These are phyloP conservation scores for Stachybotrys chartarum DNA, from an alignment of 2,329 filamentous ascomycete genomes.

Conservation along the genomic window DNA sequence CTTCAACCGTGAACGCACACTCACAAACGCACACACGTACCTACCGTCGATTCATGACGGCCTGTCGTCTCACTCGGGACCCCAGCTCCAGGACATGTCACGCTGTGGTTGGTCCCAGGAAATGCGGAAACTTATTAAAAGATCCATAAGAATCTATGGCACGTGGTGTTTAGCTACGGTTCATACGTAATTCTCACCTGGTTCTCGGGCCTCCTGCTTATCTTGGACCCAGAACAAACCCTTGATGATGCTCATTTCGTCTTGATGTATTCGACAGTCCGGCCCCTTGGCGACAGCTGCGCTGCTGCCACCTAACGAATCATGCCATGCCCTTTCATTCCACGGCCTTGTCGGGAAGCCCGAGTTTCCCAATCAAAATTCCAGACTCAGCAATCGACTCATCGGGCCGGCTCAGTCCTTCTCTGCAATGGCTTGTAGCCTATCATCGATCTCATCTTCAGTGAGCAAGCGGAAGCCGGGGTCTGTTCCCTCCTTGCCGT, in stretches of 20 bases:
- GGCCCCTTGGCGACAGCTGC: neutral
- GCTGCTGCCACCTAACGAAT: neutral
- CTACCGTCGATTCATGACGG: too few relatives aligned
- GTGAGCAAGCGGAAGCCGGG: conserved; percentile 79
- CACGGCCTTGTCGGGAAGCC: neutral
- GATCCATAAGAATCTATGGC: neutral
- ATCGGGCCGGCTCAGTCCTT: conserved; percentile 65
- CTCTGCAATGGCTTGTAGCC: conserved; percentile 95
- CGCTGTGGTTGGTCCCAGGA: neutral
- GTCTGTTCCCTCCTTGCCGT: conserved; percentile 77
- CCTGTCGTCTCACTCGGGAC: too few relatives aligned
- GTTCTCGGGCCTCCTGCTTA: neutral
- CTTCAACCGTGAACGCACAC: neutral
- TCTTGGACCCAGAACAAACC: neutral
- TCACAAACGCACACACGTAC: too few relatives aligned
- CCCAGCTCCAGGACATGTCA: neutral
- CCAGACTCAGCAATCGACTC: neutral
- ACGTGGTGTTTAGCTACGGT: neutral
- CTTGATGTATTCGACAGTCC: neutral
- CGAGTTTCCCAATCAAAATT: neutral
- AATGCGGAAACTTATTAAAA: neutral
- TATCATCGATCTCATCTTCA: conserved; percentile 97
- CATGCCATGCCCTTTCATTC: neutral
- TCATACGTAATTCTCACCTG: neutral
- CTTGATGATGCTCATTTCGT: neutral